phyloP scores from a whole-genome alignment of 176 grass and related monocot species.

The Cenchrus purpureus region DNA sequence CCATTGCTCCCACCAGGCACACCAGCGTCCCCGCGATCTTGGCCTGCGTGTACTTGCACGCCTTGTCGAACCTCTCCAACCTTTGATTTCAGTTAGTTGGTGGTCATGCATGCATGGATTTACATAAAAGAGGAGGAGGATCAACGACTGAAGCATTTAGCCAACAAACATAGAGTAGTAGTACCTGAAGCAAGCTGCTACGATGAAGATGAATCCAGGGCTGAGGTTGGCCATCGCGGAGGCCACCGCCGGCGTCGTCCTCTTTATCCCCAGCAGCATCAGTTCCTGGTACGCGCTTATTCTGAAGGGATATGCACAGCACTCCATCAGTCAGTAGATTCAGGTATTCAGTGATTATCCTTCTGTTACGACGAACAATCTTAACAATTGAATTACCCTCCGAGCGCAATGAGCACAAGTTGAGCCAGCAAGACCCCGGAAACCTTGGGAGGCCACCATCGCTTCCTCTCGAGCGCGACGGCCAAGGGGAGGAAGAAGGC shows the following conservation, averaged over 20 bases:
- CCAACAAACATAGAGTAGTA: too few relatives aligned
- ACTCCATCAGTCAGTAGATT: neutral
- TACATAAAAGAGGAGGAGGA: too few relatives aligned
- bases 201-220: conserved; percentile 64
- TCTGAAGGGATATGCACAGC: conserved; percentile 15
- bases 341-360: too few relatives aligned
- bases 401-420: conserved; percentile 50
- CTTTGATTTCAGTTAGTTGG: conserved; percentile 13
- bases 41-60: conserved; percentile 66
- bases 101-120: too few relatives aligned
- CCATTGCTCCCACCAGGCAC: conserved; percentile 61
- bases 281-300: conserved; percentile 57
- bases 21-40: conserved; percentile 66
- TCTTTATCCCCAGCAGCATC: conserved; percentile 59
- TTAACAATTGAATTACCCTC: conserved; percentile 33
- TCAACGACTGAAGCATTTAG: too few relatives aligned
- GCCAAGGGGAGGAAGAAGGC: conserved; percentile 62
- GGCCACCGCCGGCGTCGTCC: conserved; percentile 60
- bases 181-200: conserved; percentile 65
- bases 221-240: conserved; percentile 75
- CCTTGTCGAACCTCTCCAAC: conserved; percentile 63
- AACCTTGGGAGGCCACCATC: conserved; percentile 64
- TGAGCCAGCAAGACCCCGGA: conserved; percentile 45
- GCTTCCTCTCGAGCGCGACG: conserved; percentile 61
- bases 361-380: too few relatives aligned